Conservation (phyloP, 2,329 filamentous ascomycete species). For the Talaromyces pinophilus region DNA sequence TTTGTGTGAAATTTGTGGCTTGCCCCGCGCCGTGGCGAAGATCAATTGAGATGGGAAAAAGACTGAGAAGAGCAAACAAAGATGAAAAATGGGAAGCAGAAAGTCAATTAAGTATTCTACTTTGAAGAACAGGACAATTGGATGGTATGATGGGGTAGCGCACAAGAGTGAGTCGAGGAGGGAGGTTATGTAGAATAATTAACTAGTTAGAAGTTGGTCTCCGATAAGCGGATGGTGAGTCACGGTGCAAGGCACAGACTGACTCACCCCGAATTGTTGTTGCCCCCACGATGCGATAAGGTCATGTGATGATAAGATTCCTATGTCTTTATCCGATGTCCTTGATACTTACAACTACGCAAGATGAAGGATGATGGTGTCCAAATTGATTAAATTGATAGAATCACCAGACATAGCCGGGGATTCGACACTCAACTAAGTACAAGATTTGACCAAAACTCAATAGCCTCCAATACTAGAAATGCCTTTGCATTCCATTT, state of each 20-base stretch:
- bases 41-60: neutral
- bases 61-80: neutral
- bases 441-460: constrained; percentile 8
- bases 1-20: constrained; percentile 25
- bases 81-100: neutral
- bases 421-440: constrained; percentile 15
- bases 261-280: neutral
- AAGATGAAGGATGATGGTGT: neutral
- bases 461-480: neutral
- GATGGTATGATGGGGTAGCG: neutral
- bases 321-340: no score
- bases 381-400: neutral
- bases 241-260: neutral
- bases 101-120: neutral
- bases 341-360: neutral
- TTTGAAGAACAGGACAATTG: neutral
- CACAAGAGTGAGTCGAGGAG: neutral
- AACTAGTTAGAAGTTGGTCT: neutral
- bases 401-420: neutral
- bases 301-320: neutral
- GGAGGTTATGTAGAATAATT: neutral
- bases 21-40: constrained; percentile 14
- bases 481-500: constrained; percentile 12
- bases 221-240: constrained; percentile 6
- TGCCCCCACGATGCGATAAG: constrained; percentile 9